Evolutionary conservation across 1,139 yeast genomes (phyloP).

Genomic region (Kurtzmaniella quercitrusa): DNA sequence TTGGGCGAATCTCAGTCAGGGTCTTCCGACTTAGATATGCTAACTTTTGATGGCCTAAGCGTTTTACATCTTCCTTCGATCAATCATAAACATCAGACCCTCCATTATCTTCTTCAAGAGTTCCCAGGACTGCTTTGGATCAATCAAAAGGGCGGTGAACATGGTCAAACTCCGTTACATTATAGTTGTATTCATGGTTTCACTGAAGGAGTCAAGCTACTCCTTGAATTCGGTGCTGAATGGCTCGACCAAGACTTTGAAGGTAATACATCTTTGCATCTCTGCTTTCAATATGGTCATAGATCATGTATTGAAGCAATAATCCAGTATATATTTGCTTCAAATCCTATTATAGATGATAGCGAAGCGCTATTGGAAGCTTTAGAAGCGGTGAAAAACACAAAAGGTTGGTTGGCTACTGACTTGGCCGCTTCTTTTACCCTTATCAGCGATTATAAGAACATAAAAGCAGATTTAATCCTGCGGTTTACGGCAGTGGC

Average conservation of each 20-base stretch:
- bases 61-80: conserved; percentile 73
- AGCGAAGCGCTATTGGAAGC: conserved; percentile 5
- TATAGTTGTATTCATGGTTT: conserved; percentile 66
- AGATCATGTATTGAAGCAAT: conserved; percentile 60
- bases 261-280: conserved; percentile 77
- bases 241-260: conserved; percentile 53
- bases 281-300: conserved; percentile 76
- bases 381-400: conserved; percentile 39
- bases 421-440: conserved; percentile 53
- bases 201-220: conserved; percentile 63
- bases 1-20: conserved; percentile 9
- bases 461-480: conserved; percentile 14
- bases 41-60: conserved; percentile 65
- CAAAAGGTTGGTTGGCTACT: conserved; percentile 65
- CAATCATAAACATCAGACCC: conserved; percentile 68
- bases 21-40: conserved; percentile 22
- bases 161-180: conserved; percentile 68
- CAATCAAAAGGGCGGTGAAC: conserved; percentile 43
- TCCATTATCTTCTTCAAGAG: conserved; percentile 77
- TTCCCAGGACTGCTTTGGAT: conserved; percentile 67
- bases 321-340: conserved; percentile 29
- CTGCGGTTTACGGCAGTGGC: neutral
- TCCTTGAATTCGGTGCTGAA: conserved; percentile 81
- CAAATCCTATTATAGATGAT: conserved; percentile 2
- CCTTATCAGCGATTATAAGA: conserved; percentile 25